Conservation (phyloP, 768 basidiomycete genomes). For the Calocybe indica region DNA sequence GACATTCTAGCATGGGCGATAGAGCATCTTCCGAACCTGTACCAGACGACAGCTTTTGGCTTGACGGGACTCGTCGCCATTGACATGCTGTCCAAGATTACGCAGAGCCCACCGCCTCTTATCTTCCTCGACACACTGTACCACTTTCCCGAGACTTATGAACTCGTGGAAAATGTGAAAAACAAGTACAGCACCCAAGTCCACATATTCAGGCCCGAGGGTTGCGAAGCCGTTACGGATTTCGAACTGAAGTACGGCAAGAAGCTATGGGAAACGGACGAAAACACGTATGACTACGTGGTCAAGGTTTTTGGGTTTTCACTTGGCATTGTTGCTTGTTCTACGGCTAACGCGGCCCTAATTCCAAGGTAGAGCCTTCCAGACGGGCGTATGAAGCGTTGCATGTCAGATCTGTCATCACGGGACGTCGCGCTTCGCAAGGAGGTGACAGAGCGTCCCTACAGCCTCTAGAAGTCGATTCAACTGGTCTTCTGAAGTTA, state of each 20-base stretch:
- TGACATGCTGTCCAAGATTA: conserved; percentile 90
- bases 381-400: conserved; percentile 80
- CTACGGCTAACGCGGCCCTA: background rate
- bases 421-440: conserved; percentile 91
- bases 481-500: conserved; percentile 86
- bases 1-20: conserved; percentile 86
- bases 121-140: conserved; percentile 97
- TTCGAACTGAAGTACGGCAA: conserved; percentile 81
- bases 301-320: conserved; percentile 66
- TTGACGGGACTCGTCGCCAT: conserved; percentile 90
- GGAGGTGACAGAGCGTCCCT: conserved; percentile 84
- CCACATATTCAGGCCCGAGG: conserved; percentile 74
- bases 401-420: conserved; percentile 81
- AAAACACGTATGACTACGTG: conserved; percentile 81
- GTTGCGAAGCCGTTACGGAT: conserved; percentile 56
- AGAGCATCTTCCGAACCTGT: conserved; percentile 69
- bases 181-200: conserved; percentile 67
- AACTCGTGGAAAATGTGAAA: conserved; percentile 79
- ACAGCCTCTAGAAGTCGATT: conserved; percentile 85
- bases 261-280: conserved; percentile 83
- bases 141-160: conserved; percentile 92
- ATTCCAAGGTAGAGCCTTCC: conserved; percentile 81
- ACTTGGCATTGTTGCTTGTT: background rate
- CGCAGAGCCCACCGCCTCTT: conserved; percentile 63
- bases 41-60: conserved; percentile 96